phyloP scores from a whole-genome alignment of 148 eudicot genomes.

The Silene uniflora region DNA sequence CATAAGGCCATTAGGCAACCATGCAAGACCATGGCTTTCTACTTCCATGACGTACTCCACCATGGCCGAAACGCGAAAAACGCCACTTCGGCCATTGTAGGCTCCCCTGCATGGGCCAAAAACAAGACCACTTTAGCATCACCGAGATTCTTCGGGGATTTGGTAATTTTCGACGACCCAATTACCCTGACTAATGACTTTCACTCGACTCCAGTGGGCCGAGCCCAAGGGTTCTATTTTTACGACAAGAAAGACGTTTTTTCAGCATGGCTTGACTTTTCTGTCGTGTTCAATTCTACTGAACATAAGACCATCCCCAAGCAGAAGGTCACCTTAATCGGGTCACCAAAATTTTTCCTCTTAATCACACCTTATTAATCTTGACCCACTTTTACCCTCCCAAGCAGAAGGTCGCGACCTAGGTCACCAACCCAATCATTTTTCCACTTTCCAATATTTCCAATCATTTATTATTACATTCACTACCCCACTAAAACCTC shows the following conservation, averaged over 20 bases:
- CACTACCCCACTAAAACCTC: no score
- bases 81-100: constrained; percentile 58
- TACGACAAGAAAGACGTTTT: constrained; percentile 46
- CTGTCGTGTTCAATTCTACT: constrained; percentile 49
- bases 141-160: constrained; percentile 44
- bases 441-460: no score
- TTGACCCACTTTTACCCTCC: no score
- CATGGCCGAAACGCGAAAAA: constrained; percentile 45
- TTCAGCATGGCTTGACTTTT: constrained; percentile 57
- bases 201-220: constrained; percentile 46
- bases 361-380: no score
- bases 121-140: constrained; percentile 29
- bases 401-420: no score
- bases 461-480: no score
- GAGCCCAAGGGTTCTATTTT: constrained; percentile 66
- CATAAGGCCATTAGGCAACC: constrained; percentile 23
- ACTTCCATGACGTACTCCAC: constrained; percentile 60
- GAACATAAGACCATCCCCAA: constrained; percentile 37
- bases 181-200: constrained; percentile 57
- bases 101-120: constrained; percentile 47
- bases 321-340: no score
- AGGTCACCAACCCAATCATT: no score
- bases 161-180: constrained; percentile 69
- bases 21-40: constrained; percentile 38
- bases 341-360: no score